Conservation (phyloP, 805 yeast genomes). For the Barnettozyma wickerhamii region DNA sequence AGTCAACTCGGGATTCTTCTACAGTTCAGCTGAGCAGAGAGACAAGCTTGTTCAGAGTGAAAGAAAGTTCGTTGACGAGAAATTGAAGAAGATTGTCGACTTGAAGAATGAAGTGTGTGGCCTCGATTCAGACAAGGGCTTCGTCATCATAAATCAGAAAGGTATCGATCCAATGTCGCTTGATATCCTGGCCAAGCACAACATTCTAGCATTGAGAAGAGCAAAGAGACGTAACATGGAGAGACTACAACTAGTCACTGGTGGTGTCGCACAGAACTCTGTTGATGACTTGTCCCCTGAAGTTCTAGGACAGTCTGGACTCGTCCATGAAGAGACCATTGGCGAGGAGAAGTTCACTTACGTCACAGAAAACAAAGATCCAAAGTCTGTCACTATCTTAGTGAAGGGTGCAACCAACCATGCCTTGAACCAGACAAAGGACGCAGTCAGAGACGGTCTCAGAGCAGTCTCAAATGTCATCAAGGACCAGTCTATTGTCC, state of each 20-base stretch:
- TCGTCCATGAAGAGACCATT: conserved; percentile 84
- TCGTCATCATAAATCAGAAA: conserved; percentile 95
- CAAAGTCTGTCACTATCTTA: conserved; percentile 85
- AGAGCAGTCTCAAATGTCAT: conserved; percentile 91
- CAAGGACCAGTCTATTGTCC: conserved; percentile 78
- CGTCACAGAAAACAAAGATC: conserved; percentile 85
- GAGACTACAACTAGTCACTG: conserved; percentile 91
- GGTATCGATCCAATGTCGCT: conserved; percentile 98
- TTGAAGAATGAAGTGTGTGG: conserved; percentile 91
- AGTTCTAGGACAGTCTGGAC: conserved; percentile 83
- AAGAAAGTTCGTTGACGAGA: conserved; percentile 91
- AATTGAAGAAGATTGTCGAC: conserved; percentile 84
- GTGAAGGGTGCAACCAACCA: conserved; percentile 93
- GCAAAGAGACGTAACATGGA: conserved; percentile 99
- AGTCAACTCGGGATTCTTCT: conserved; percentile 93
- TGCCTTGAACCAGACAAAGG: conserved; percentile 86
- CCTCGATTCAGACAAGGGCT: conserved; percentile 63
- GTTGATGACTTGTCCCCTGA: conserved; percentile 86
- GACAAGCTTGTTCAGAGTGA: conserved; percentile 92
- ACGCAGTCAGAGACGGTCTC: conserved; percentile 95
- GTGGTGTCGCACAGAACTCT: conserved; percentile 96
- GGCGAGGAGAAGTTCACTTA: conserved; percentile 98
- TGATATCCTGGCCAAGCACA: conserved; percentile 89
- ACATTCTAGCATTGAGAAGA: conserved; percentile 90
- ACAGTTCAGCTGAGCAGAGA: conserved; percentile 93